A percentile compares a stretch with the other conserved stretches of the same genome.
phyloP scores from a whole-genome alignment of 1,284 basidiomycete species.

The Peniophora sp. region DNA sequence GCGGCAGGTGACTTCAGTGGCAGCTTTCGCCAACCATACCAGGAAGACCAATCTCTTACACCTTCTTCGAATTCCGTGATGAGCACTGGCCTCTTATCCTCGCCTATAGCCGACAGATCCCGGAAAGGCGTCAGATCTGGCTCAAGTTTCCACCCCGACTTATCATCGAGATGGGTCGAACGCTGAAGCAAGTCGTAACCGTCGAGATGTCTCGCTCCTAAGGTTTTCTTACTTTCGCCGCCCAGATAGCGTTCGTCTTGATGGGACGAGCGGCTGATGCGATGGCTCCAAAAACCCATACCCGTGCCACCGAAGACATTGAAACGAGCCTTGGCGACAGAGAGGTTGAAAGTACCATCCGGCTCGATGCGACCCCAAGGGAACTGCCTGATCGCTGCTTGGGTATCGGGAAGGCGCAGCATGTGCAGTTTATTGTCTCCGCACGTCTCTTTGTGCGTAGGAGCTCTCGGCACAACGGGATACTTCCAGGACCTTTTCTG shows the following conservation, averaged over 20 bases:
- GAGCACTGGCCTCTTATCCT: constrained; percentile 14
- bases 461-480: neutral
- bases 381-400: constrained; percentile 19
- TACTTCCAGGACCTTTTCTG: neutral
- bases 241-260: constrained; percentile 12
- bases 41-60: constrained; percentile 29
- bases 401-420: constrained; percentile 21
- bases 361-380: constrained; percentile 32
- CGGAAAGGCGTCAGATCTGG: constrained; percentile 24
- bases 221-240: neutral
- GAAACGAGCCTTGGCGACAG: constrained; percentile 27
- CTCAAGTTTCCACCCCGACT: constrained; percentile 30
- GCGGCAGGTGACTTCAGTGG: constrained; percentile 31
- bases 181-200: constrained; percentile 25
- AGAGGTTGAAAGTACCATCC: constrained; percentile 28
- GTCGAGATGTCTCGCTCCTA: constrained; percentile 16
- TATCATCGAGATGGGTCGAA: constrained; percentile 21
- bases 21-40: constrained; percentile 31
- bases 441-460: neutral
- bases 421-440: constrained; percentile 25
- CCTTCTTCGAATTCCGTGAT: constrained; percentile 12
- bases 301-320: constrained; percentile 28
- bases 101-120: constrained; percentile 17
- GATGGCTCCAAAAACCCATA: constrained; percentile 30
- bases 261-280: constrained; percentile 25